Evolutionary conservation across 2,329 filamentous ascomycete species (phyloP).

Genomic region (Capronia epimyces): DNA sequence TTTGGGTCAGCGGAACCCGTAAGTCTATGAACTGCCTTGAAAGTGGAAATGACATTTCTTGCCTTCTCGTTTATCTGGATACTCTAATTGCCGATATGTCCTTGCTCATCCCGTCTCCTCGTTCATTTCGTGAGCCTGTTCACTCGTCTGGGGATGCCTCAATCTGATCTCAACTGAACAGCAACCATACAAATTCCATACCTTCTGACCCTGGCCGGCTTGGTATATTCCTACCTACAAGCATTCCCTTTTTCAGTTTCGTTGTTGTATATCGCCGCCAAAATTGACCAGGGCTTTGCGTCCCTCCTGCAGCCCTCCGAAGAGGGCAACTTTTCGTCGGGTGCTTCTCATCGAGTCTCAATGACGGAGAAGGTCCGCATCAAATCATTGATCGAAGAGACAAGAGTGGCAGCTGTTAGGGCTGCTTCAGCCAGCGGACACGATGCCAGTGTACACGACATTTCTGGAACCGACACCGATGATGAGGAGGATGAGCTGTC

Average conservation of each 20-base stretch:
- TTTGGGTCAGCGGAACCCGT: conserved; percentile 88
- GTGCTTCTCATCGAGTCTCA: conserved; percentile 53
- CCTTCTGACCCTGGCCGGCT: conserved; percentile 68
- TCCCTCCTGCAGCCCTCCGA: conserved; percentile 55
- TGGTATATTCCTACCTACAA: conserved; percentile 65
- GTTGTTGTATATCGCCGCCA: conserved; percentile 68
- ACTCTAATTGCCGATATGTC: too few relatives aligned
- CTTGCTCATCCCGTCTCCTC: too few relatives aligned
- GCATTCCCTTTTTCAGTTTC: conserved; percentile 64
- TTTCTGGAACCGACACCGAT: conserved; percentile 16
- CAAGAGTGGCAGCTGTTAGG: conserved; percentile 24
- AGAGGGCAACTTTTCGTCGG: conserved; percentile 58
- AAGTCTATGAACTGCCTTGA: conserved; percentile 37
- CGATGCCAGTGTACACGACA: conserved; percentile 10
- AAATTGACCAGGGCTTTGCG: conserved; percentile 78
- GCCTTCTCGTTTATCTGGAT: not conserved
- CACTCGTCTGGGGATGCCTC: not conserved
- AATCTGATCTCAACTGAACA: conserved; percentile 35
- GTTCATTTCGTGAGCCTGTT: not conserved
- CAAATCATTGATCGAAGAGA: conserved; percentile 30
- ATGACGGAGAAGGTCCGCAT: conserved; percentile 86
- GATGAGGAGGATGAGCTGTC: conserved; percentile 16
- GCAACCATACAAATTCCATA: conserved; percentile 78
- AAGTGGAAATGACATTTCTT: not conserved
- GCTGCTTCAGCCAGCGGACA: conserved; percentile 20